Evolutionary conservation across 331 rosid species (phyloP).

Genomic region (Quercus tomentella): DNA sequence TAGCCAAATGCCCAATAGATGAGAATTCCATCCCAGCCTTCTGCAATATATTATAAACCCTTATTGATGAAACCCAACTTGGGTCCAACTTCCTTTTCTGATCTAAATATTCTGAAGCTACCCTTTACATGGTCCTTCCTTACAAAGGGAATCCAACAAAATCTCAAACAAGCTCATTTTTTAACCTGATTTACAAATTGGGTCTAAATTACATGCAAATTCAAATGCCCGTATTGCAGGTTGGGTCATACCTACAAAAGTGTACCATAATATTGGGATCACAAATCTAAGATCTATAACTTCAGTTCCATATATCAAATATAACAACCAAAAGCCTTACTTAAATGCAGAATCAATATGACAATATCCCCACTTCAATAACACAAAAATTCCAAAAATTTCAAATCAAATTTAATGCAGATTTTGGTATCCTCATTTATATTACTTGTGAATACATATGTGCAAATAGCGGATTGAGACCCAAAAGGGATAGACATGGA

Average conservation of each 20-base stretch:
- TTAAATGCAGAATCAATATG: neutral
- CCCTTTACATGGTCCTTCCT: conserved; percentile 60
- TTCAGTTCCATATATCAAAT: neutral
- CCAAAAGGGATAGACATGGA: no score
- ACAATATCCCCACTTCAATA: neutral
- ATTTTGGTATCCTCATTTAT: neutral
- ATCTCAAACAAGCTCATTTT: conserved; percentile 64
- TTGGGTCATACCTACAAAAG: conserved; percentile 33
- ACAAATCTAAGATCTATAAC: neutral
- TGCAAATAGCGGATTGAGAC: no score
- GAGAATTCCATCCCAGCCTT: no score
- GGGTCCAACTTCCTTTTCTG: conserved; percentile 41
- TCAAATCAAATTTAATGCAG: neutral
- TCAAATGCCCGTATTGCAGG: conserved; percentile 70
- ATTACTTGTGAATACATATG: neutral
- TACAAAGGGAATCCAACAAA: conserved; percentile 82
- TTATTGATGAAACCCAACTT: conserved; percentile 59
- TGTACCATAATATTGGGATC: neutral
- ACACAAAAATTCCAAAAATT: neutral
- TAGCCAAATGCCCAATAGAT: no score
- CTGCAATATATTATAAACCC: conserved; percentile 66
- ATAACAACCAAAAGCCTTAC: neutral
- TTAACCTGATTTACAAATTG: conserved; percentile 34
- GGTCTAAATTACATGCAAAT: conserved; percentile 42
- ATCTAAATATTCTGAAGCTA: conserved; percentile 55